phyloP scores from a whole-genome alignment of 2,329 filamentous ascomycete species.

The Arthrocladium fulminans region DNA sequence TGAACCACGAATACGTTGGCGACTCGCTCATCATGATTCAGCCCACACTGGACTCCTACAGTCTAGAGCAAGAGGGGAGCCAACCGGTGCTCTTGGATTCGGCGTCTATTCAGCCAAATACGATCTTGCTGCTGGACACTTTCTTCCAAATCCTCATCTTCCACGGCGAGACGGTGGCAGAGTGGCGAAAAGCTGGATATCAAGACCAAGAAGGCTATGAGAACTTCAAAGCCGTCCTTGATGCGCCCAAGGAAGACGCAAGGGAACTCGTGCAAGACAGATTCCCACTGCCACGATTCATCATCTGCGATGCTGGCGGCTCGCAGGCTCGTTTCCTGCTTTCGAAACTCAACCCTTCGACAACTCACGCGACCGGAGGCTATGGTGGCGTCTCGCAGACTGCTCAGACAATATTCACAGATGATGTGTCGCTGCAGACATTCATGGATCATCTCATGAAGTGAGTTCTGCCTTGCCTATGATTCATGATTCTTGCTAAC shows the following conservation, averaged over 20 bases:
- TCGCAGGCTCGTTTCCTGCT: constrained; percentile 95
- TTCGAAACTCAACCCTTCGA: constrained; percentile 94
- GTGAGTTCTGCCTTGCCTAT: constrained; percentile 43
- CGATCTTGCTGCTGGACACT: constrained; percentile 88
- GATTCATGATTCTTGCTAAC: constrained; percentile 24
- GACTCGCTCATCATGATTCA: constrained; percentile 99
- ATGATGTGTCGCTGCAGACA: constrained; percentile 93
- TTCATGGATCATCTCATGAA: constrained; percentile 99
- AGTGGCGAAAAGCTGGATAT: constrained; percentile 96
- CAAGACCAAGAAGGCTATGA: constrained; percentile 98
- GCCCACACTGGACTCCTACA: constrained; percentile 93
- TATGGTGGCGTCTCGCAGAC: constrained; percentile 85
- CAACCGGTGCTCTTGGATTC: constrained; percentile 93
- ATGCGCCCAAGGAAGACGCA: constrained; percentile 93
- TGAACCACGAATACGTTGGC: constrained; percentile 94
- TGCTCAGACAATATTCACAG: constrained; percentile 97
- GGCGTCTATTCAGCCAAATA: constrained; percentile 87
- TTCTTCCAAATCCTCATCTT: constrained; percentile 99
- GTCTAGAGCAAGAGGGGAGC: constrained; percentile 87
- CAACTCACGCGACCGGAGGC: constrained; percentile 85
- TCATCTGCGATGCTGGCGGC: constrained; percentile 95
- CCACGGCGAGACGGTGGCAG: constrained; percentile 94
- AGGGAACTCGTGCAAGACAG: constrained; percentile 93
- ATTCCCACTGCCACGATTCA: constrained; percentile 96
- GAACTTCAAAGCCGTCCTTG: constrained; percentile 79